Percentiles rank a stretch among this genome's conserved stretches.
These are phyloP conservation scores for Aspergillus baeticus DNA, from an alignment of 495 filamentous ascomycete genomes.

Conservation along the genomic window DNA sequence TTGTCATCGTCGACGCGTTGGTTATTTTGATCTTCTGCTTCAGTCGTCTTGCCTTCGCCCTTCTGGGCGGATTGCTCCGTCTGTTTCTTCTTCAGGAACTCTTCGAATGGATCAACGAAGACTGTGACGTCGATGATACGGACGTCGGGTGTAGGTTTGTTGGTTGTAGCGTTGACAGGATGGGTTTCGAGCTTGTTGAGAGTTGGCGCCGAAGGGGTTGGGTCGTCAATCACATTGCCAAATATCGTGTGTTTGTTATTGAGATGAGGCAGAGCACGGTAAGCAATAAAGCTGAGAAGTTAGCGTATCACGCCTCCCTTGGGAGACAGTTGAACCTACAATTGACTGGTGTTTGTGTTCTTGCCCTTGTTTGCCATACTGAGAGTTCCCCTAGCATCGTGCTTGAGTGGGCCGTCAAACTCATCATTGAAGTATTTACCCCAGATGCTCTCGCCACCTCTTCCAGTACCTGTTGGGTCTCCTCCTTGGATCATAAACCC, in stretches of 20 bases:
- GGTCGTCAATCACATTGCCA: constrained; percentile 75
- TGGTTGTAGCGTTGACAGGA: constrained; percentile 62
- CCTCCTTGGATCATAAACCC: constrained; percentile 99
- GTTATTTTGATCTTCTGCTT: constrained; percentile 37
- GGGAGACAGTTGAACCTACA: constrained; percentile 41
- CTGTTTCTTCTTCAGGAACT: constrained; percentile 65
- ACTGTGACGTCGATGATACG: constrained; percentile 79
- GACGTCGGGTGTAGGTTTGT: constrained; percentile 72
- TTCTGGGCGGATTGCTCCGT: constrained; percentile 47
- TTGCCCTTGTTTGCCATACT: constrained; percentile 99
- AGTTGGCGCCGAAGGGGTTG: constrained; percentile 56
- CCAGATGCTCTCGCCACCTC: constrained; percentile 87
- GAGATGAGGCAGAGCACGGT: constrained; percentile 77
- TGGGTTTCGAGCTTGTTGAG: constrained; percentile 71
- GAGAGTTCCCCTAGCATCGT: constrained; percentile 74
- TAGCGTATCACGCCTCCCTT: background rate
- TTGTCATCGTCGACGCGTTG: constrained; percentile 81
- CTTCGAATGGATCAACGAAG: constrained; percentile 94
- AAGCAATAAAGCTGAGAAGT: constrained; percentile 70
- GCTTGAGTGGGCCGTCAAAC: constrained; percentile 80
- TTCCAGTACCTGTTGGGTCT: constrained; percentile 65
- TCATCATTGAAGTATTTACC: constrained; percentile 90
- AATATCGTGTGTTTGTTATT: constrained; percentile 98
- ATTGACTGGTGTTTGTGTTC: constrained; percentile 92
- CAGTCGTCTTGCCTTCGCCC: constrained; percentile 29